A percentile compares a stretch with the other conserved stretches of the same genome.
These are phyloP conservation scores for Colletotrichum spaethianum DNA, from an alignment of 2,329 filamentous ascomycete species.

Conservation along the genomic window DNA sequence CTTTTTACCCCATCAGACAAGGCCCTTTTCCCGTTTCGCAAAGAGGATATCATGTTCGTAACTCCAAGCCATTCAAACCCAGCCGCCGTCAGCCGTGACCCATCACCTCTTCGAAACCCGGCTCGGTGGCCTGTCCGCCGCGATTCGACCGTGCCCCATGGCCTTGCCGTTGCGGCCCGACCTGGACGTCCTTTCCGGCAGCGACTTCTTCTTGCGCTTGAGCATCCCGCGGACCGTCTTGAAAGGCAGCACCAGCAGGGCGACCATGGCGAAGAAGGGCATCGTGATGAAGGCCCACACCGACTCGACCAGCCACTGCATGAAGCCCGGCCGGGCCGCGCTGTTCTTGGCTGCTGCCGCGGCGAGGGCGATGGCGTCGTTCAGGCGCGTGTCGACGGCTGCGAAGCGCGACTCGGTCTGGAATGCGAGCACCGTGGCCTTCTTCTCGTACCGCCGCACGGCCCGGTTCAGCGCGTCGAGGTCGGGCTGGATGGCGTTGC, in stretches of 20 bases:
- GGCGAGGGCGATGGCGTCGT: constrained; percentile 85
- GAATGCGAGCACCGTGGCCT: constrained; percentile 79
- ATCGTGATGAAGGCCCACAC: constrained; percentile 53
- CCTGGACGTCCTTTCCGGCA: constrained; percentile 45
- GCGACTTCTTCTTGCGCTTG: constrained; percentile 50
- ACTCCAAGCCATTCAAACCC: neutral
- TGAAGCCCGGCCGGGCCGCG: constrained; percentile 53
- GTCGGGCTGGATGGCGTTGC: constrained; percentile 80
- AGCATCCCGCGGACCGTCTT: constrained; percentile 54
- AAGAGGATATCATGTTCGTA: constrained; percentile 3
- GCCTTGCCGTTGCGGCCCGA: constrained; percentile 46
- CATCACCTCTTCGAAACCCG: constrained; percentile 45
- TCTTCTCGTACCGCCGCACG: constrained; percentile 92
- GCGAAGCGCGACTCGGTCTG: constrained; percentile 84
- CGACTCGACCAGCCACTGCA: constrained; percentile 56
- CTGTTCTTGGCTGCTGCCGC: constrained; percentile 77
- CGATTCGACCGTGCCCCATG: constrained; percentile 50
- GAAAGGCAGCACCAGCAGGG: constrained; percentile 60
- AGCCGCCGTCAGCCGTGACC: neutral
- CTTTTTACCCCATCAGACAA: neutral
- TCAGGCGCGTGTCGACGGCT: constrained; percentile 78
- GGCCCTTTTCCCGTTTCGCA: neutral
- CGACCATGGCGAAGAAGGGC: constrained; percentile 58
- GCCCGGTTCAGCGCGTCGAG: constrained; percentile 91
- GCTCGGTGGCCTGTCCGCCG: constrained; percentile 53